Percentiles rank a stretch among this genome's conserved stretches.
Evolutionary conservation across 148 eudicot genomes (phyloP).

Genomic region (Amaranthus hypochondriacus): DNA sequence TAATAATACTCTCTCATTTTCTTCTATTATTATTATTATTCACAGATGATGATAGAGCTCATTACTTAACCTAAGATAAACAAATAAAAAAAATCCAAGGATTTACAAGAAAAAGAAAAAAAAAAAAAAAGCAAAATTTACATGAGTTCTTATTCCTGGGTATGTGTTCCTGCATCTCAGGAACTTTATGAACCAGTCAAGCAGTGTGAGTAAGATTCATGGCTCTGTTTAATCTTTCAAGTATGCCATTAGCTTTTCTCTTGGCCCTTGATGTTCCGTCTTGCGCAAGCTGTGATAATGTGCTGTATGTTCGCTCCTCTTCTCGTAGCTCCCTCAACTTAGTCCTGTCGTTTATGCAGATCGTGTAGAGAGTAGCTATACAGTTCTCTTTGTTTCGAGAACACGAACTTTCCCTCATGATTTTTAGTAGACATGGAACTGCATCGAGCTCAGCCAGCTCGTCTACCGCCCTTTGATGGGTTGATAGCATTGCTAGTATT

Average conservation of each 20-base stretch:
- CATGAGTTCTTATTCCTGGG: constrained; percentile 17
- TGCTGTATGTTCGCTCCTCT: constrained; percentile 55
- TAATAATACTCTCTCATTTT: constrained; percentile 17
- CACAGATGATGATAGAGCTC: constrained; percentile 18
- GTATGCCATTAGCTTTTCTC: constrained; percentile 83
- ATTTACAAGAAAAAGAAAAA: constrained; percentile 27
- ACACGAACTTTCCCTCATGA: constrained; percentile 60
- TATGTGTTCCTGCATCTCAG: background rate
- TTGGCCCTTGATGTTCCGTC: constrained; percentile 93
- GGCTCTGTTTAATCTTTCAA: constrained; percentile 63
- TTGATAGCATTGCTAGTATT: constrained; percentile 83
- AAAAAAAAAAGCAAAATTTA: constrained; percentile 37
- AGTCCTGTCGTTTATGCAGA: constrained; percentile 58
- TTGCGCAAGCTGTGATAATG: constrained; percentile 64
- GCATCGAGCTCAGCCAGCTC: constrained; percentile 71
- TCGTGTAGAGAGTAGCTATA: constrained; percentile 55
- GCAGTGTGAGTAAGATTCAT: constrained; percentile 67
- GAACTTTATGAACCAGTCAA: constrained; percentile 10
- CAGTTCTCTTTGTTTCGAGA: constrained; percentile 82
- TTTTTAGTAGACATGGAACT: constrained; percentile 47
- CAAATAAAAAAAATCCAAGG: constrained; percentile 15
- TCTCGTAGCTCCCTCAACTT: constrained; percentile 74
- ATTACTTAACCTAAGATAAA: constrained; percentile 16
- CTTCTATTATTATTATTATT: constrained; percentile 18
- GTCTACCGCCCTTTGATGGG: constrained; percentile 62